A percentile compares a stretch with the other conserved stretches of the same genome.
Evolutionary conservation across 2,329 filamentous ascomycete species (phyloP).

Genomic region (Scedosporium boydii): DNA sequence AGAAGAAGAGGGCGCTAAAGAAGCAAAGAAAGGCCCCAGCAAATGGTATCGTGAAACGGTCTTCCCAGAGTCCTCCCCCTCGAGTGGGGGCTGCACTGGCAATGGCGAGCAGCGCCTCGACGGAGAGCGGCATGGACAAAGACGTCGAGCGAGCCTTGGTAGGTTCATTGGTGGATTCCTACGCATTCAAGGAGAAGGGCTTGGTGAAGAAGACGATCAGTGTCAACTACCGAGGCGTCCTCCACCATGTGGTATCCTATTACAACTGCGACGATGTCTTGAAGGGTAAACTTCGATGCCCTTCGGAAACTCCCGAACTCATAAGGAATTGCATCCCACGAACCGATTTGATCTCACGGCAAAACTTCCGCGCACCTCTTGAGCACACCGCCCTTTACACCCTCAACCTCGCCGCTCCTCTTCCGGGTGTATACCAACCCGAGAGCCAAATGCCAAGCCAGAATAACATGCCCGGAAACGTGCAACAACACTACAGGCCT

Average conservation of each 20-base stretch:
- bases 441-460: neutral
- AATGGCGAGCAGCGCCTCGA: neutral
- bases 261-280: constrained; percentile 77
- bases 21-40: constrained; percentile 38
- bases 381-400: constrained; percentile 41
- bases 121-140: constrained; percentile 11
- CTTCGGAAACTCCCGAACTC: constrained; percentile 34
- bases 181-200: constrained; percentile 73
- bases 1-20: constrained; percentile 78
- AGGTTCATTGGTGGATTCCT: constrained; percentile 81
- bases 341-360: constrained; percentile 45
- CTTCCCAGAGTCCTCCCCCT: constrained; percentile 2
- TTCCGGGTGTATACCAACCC: neutral
- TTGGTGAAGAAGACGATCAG: constrained; percentile 91
- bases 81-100: neutral
- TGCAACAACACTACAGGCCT: neutral
- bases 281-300: constrained; percentile 46
- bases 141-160: constrained; percentile 42
- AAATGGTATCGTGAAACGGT: constrained; percentile 1
- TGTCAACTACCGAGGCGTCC: constrained; percentile 61
- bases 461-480: neutral
- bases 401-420: neutral
- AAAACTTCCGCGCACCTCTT: constrained; percentile 58
- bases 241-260: constrained; percentile 82
- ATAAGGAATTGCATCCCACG: constrained; percentile 39